Base-by-base conservation (phyloP, 352 stramenopile genomes). In the Albugo laibachii region DNA sequence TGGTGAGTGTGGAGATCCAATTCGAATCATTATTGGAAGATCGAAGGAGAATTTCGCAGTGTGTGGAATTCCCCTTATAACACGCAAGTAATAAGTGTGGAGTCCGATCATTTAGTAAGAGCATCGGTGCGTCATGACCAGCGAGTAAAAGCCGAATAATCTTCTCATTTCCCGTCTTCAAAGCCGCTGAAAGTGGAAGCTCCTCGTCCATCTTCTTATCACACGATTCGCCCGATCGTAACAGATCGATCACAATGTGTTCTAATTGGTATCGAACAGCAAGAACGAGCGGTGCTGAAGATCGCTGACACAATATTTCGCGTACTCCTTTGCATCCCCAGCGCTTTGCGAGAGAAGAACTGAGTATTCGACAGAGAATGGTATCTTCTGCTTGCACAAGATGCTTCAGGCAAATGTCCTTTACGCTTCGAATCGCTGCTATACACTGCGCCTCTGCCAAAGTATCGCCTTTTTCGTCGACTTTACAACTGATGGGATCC, bases 131-230 rank as follows among this genome's bases (percentile, higher is more conserved):
- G 19, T 65, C 62, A 49, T 78, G 65, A 31, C 81, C 66, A 12
- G 86, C 75, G n/a, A 91, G 55, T 1, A 91, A 53, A 0, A 75
- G 69, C 13, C 78, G 67, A 36, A 79, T 78, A 31, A 91, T 87
- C 21, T 69, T 52, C 37, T 79, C 70, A 48, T 91, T 91, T 1
- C 63, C 72, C 3, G 70, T 73, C 41, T 77, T 66, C 2, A 91
- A 41, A 5, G 75, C 78, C 40, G 64, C 70, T 12, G 84, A 70
- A 1, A 91, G 64, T 2, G 78, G 78, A 16, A 85, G 47, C 37
- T 87, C 67, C 48, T 83, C 62, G 34, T 73, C 61, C 12, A 62
- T 54, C 13, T 54, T 53, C 35, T 69, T 54, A 15, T 84, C 59
- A 1, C 83, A 63, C 2, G 66, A 55, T 39, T 83, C 69, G 14